These are phyloP conservation scores for Herpetomonas tarakana DNA, from an alignment of 208 protist genomes.

Conservation along the genomic window DNA sequence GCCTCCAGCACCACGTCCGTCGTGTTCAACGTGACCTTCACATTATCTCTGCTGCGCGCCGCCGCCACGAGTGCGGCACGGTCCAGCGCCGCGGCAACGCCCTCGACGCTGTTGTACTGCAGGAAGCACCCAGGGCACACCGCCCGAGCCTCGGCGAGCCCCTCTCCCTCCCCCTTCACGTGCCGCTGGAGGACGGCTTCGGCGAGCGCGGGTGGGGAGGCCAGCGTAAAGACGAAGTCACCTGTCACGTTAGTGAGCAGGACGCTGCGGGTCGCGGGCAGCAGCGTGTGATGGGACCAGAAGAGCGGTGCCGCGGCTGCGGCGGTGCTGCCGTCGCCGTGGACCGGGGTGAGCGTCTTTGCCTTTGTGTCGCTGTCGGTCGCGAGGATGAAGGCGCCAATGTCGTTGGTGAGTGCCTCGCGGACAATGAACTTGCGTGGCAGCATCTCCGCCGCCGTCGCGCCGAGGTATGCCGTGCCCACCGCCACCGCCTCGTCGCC, in stretches of 20 bases:
- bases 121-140: constrained; percentile 29
- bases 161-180: neutral
- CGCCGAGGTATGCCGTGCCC: constrained; percentile 58
- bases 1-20: constrained; percentile 60
- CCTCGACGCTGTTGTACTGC: constrained; percentile 9
- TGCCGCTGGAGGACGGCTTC: neutral
- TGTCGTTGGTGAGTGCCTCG: constrained; percentile 47
- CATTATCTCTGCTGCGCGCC: constrained; percentile 5
- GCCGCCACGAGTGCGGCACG: constrained; percentile 6
- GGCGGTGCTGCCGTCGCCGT: neutral
- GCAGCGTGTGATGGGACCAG: neutral
- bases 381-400: constrained; percentile 30
- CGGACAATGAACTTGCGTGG: constrained; percentile 18
- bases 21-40: constrained; percentile 10
- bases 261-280: constrained; percentile 14
- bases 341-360: neutral
- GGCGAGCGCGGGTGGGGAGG: constrained; percentile 1
- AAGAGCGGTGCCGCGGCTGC: constrained; percentile 8
- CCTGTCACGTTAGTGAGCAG: constrained; percentile 1
- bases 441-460: constrained; percentile 15
- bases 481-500: constrained; percentile 78
- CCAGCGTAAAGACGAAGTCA: constrained; percentile 9
- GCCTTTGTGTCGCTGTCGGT: neutral
- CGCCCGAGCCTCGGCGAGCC: neutral
- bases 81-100: neutral